Percentiles rank a stretch among this genome's conserved stretches.
Evolutionary conservation across 257 asterid genomes (phyloP).

Genomic region (Hygrophila difformis): DNA sequence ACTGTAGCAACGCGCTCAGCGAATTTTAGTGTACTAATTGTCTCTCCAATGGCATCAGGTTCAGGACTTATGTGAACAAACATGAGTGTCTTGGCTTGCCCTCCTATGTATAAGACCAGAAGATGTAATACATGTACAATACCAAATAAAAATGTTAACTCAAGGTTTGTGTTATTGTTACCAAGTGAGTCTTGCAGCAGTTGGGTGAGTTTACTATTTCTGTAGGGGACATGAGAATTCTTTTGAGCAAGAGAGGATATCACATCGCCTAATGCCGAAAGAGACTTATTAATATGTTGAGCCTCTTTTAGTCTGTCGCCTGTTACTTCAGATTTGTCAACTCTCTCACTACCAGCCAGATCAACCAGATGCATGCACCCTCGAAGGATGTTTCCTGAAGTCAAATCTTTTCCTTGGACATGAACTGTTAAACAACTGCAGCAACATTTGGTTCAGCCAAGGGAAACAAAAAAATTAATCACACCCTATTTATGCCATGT

Average conservation of each 20-base stretch:
- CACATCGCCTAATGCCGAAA: conserved; percentile 44
- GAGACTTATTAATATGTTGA: conserved; percentile 38
- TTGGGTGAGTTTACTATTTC: conserved; percentile 95
- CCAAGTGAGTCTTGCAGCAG: conserved; percentile 95
- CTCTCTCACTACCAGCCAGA: conserved; percentile 48
- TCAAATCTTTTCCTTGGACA: conserved; percentile 81
- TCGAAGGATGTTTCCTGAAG: conserved; percentile 60
- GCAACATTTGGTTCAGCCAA: conserved; percentile 1
- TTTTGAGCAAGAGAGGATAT: conserved; percentile 50
- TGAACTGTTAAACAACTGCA: conserved; percentile 90
- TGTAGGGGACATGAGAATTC: conserved; percentile 70
- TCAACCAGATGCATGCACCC: conserved; percentile 88
- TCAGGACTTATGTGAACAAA: conserved; percentile 96
- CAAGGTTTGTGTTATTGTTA: conserved; percentile 24
- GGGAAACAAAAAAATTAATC: too few species aligned
- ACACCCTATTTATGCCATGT: background rate
- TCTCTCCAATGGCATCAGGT: conserved; percentile 82
- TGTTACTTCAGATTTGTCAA: conserved; percentile 37
- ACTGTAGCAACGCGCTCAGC: conserved; percentile 97
- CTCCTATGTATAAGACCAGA: conserved; percentile 37
- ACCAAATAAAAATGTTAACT: background rate
- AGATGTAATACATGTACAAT: background rate
- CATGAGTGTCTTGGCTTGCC: conserved; percentile 95
- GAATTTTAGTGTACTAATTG: conserved; percentile 88
- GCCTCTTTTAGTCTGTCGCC: conserved; percentile 46